Evolutionary conservation across 2,329 filamentous ascomycete species (phyloP).

Genomic region (Colletotrichum limetticola): DNA sequence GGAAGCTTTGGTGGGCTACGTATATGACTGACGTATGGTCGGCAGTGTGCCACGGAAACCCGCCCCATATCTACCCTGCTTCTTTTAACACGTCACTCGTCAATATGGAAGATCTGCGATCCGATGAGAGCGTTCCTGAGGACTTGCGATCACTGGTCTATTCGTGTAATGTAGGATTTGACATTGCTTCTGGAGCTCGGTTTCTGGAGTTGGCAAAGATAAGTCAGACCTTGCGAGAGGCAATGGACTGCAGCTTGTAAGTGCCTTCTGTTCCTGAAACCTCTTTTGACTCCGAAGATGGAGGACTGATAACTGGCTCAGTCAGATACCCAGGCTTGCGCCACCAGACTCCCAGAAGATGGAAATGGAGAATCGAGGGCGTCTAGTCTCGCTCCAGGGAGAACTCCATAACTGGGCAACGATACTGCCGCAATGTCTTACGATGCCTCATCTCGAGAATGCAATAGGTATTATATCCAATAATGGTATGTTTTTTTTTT

Average conservation of each 20-base stretch:
- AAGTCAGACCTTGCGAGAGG: constrained; percentile 43
- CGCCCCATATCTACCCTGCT: constrained; percentile 52
- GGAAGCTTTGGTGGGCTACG: constrained; percentile 58
- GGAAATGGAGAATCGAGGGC: constrained; percentile 33
- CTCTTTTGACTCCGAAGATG: neutral
- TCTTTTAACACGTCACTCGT: constrained; percentile 53
- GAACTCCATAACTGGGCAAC: constrained; percentile 49
- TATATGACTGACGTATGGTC: constrained; percentile 57
- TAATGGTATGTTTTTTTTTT: constrained; percentile 30
- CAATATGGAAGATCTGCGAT: constrained; percentile 53
- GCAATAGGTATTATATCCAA: constrained; percentile 34
- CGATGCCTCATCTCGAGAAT: constrained; percentile 37
- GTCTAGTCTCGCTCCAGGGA: constrained; percentile 41
- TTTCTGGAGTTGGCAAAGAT: constrained; percentile 49
- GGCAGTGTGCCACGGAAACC: constrained; percentile 57
- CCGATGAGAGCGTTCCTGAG: constrained; percentile 53
- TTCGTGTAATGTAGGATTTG: constrained; percentile 43
- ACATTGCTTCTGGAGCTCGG: constrained; percentile 48
- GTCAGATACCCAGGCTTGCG: constrained; percentile 40
- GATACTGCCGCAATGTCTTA: constrained; percentile 48
- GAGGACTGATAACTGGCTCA: constrained; percentile 33
- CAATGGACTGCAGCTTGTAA: constrained; percentile 49
- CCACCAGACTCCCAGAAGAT: constrained; percentile 27
- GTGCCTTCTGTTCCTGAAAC: constrained; percentile 18
- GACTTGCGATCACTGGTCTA: constrained; percentile 49